Evolutionary conservation across 176 grass and related monocot species (phyloP).

Genomic region (Urochloa ruziziensis): DNA sequence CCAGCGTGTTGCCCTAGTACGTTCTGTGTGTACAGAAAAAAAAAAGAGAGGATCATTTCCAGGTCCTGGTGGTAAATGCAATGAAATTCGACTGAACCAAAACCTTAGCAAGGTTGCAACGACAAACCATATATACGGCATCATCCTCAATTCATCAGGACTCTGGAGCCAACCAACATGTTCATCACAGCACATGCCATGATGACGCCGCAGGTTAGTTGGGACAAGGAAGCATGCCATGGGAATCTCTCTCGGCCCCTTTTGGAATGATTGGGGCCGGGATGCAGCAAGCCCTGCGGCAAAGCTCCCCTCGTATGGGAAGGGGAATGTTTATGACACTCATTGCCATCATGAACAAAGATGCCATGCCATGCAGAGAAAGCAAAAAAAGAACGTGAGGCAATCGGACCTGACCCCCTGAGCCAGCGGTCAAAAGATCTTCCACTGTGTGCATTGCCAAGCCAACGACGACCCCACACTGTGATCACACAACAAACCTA

Average conservation of each 20-base stretch:
- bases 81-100: too few relatives aligned
- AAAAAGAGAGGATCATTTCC: too few relatives aligned
- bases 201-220: conserved; percentile 14
- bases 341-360: conserved; percentile 27
- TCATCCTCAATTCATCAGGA: neutral
- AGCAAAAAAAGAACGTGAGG: conserved; percentile 29
- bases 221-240: conserved; percentile 36
- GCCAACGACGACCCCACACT: conserved; percentile 21
- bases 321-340: conserved; percentile 46
- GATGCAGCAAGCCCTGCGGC: conserved; percentile 37
- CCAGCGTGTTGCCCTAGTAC: too few relatives aligned
- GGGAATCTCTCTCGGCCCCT: conserved; percentile 38
- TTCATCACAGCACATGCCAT: conserved; percentile 3
- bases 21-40: too few relatives aligned
- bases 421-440: conserved; percentile 61
- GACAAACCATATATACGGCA: too few relatives aligned
- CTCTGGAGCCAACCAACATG: too few relatives aligned
- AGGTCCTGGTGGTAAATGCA: too few relatives aligned
- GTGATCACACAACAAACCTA: neutral
- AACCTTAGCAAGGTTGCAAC: too few relatives aligned
- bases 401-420: neutral
- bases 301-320: conserved; percentile 35
- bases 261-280: conserved; percentile 46
- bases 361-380: conserved; percentile 40
- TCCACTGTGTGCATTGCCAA: conserved; percentile 12